Conservation (phyloP, 2,329 filamentous ascomycete genomes). For the Fusarium sp. region DNA sequence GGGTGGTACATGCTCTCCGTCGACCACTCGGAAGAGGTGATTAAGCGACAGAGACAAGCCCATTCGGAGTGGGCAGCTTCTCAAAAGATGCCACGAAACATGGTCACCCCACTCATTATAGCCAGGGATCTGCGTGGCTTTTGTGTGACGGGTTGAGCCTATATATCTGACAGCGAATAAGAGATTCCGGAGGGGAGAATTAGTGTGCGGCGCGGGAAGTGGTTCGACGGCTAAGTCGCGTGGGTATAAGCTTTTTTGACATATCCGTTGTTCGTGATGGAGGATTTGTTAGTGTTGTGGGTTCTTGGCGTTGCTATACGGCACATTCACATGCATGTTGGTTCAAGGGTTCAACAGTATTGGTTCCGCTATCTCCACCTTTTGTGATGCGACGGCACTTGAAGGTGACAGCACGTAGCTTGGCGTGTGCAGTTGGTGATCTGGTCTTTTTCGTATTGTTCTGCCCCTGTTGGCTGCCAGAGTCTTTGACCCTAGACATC, state of each 20-base stretch:
- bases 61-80: conserved; percentile 9
- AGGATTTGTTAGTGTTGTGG: background rate
- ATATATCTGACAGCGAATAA: background rate
- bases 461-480: background rate
- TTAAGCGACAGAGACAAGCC: conserved; percentile 6
- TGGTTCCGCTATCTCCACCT: background rate
- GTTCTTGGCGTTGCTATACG: background rate
- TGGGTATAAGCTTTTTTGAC: background rate
- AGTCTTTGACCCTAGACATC: background rate
- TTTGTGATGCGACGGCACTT: background rate
- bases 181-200: background rate
- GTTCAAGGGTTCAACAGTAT: background rate
- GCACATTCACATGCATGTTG: background rate
- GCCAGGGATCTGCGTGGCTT: background rate
- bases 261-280: background rate
- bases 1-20: background rate
- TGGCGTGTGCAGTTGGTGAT: background rate
- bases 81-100: conserved; percentile 13
- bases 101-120: background rate
- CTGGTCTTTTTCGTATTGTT: background rate
- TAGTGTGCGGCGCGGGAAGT: background rate
- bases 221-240: background rate
- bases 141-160: background rate
- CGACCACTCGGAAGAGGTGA: background rate
- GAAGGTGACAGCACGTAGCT: background rate